Base-by-base conservation (phyloP, 257 asterid genomes). In the Lantana camara region DNA sequence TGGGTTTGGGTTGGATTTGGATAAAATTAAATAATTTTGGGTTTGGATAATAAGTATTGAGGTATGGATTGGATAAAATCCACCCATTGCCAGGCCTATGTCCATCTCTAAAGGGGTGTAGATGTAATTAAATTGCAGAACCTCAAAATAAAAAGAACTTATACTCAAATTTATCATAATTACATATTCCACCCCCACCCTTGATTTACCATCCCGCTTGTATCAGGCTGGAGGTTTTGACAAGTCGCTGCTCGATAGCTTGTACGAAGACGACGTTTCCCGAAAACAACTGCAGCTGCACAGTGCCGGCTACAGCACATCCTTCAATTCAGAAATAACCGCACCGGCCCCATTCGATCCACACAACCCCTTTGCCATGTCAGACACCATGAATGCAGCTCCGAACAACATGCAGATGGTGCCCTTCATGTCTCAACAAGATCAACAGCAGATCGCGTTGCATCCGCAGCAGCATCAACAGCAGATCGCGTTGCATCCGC, bases 211-310 rank as follows among this genome's bases (percentile, higher is more conserved):
- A 17, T 41, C 32, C 32, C 32, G 4, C 32, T 5, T 42, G n/a
- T 47, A 30, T 44, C 74, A 89, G 98, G 96, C 71, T 4, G 98
- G 98, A 6, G 97, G 96, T 3, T 92, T 92, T 47, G 77, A 89
- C 82, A 92, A 71, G 72, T 60, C 80, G 52, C 35, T 89, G 46
- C 95, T 92, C 12, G 93, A 92, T 37, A 92, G 98, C 73, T 68
- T 92, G 60, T 92, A 92, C 42, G 97, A 92, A 63, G 96, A 92
- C n/a, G 88, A 80, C 12, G 71, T 68, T 4, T 61, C 93, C 0
- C 81, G 95, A 34, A 85, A 89, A 64, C 90, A 80, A 23, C 71
- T 85, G 3, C 86, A 85, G 66, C 61, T 83, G 45, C 90, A 80
- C 6, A 75, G 84, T 30, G 85, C 93, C 1, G 98, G 98, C 22